Conservation (phyloP, 805 yeast genomes). For the Ogataea methylovora region DNA sequence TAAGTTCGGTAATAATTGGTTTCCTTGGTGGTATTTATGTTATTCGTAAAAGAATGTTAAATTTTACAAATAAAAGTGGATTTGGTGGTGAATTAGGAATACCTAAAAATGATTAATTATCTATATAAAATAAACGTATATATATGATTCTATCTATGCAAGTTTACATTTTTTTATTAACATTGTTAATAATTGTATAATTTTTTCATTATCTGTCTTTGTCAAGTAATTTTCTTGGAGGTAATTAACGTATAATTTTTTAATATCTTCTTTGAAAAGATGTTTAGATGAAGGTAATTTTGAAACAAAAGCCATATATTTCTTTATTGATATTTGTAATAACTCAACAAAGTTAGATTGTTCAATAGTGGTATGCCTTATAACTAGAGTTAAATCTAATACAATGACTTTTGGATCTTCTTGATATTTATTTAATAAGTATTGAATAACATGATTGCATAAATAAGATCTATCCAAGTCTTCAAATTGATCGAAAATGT, state of each 20-base stretch:
- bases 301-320: slow-evolving; percentile 48
- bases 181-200: slow-evolving; percentile 13
- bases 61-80: not conserved
- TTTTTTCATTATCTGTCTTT: slow-evolving; percentile 9
- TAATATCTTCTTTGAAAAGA: slow-evolving; percentile 24
- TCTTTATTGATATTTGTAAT: slow-evolving; percentile 65
- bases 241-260: slow-evolving; percentile 24
- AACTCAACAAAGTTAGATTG: slow-evolving; percentile 44
- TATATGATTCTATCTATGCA: not conserved
- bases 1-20: not conserved
- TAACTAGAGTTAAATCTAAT: slow-evolving; percentile 56
- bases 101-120: not conserved
- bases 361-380: slow-evolving; percentile 41
- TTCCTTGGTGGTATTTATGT: not conserved
- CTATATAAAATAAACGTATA: not conserved
- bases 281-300: slow-evolving; percentile 27
- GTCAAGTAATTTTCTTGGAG: slow-evolving; percentile 17
- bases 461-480: slow-evolving; percentile 65
- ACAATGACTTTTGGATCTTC: slow-evolving; percentile 31
- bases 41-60: not conserved
- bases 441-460: slow-evolving; percentile 53
- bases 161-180: slow-evolving; percentile 15
- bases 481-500: slow-evolving; percentile 59
- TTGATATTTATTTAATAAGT: slow-evolving; percentile 33
- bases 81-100: slow-evolving; percentile 4